phyloP scores from a whole-genome alignment of 495 filamentous ascomycete genomes.

The Penicillium daleae region DNA sequence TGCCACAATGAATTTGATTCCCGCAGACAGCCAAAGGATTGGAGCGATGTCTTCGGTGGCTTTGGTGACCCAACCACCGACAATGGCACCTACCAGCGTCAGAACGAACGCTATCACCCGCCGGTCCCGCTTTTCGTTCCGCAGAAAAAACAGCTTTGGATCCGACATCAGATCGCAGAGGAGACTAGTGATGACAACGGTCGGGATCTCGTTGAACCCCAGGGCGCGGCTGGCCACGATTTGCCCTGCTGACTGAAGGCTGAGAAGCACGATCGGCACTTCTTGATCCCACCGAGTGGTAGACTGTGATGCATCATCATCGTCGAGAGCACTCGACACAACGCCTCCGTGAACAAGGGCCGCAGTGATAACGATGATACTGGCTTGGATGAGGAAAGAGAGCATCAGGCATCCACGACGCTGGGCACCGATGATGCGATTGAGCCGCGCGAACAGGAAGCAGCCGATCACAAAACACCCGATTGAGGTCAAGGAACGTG shows the following conservation, averaged over 20 bases:
- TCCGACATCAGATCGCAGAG: slow-evolving; percentile 68
- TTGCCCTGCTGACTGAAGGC: slow-evolving; percentile 70
- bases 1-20: slow-evolving; percentile 52
- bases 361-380: slow-evolving; percentile 58
- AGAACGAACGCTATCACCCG: slow-evolving; percentile 57
- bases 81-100: slow-evolving; percentile 62
- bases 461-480: slow-evolving; percentile 56
- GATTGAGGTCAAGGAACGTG: slow-evolving; percentile 60
- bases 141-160: slow-evolving; percentile 51
- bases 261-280: slow-evolving; percentile 62
- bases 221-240: slow-evolving; percentile 65
- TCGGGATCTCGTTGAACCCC: slow-evolving; percentile 70
- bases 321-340: slow-evolving; percentile 38
- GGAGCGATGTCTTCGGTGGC: slow-evolving; percentile 51
- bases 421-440: slow-evolving; percentile 32
- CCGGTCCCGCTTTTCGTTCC: slow-evolving; percentile 68
- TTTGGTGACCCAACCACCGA: slow-evolving; percentile 65
- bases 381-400: slow-evolving; percentile 58
- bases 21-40: slow-evolving; percentile 59
- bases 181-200: slow-evolving; percentile 70
- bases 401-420: slow-evolving; percentile 52
- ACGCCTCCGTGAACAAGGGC: slow-evolving; percentile 51
- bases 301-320: slow-evolving; percentile 2
- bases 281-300: slow-evolving; percentile 30
- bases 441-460: slow-evolving; percentile 45